Percentiles rank a stretch among this genome's conserved stretches.
Conservation (phyloP, 73 alveolate species). For the Blepharisma japonicum region DNA sequence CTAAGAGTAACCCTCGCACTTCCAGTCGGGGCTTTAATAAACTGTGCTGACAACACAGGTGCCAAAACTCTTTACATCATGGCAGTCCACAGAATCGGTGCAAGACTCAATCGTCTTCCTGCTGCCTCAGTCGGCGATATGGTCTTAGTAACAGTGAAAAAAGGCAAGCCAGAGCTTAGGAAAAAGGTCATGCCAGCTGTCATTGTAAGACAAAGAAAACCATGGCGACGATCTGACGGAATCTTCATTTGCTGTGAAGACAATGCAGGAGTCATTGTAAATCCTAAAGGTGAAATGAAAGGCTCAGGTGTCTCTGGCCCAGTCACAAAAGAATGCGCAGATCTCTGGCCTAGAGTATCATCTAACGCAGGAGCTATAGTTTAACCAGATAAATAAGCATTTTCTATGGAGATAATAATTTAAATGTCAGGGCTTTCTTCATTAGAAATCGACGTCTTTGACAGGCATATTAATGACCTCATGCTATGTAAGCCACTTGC, state of each 20-base stretch:
- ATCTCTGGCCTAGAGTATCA: conserved; percentile 94
- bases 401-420: no score
- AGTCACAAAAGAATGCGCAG: conserved; percentile 86
- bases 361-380: conserved; percentile 89
- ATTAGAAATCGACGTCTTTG: conserved; percentile 32
- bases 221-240: conserved; percentile 94
- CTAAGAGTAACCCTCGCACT: conserved; percentile 56
- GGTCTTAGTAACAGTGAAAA: conserved; percentile 87
- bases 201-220: conserved; percentile 91
- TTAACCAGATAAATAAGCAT: conserved; percentile 40
- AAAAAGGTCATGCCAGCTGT: conserved; percentile 94
- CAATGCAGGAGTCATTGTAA: conserved; percentile 95
- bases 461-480: conserved; percentile 42
- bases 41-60: conserved; percentile 87
- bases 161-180: conserved; percentile 96
- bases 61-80: conserved; percentile 83
- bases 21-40: conserved; percentile 81
- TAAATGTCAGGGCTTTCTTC: conserved; percentile 15
- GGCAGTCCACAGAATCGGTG: conserved; percentile 61
- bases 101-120: conserved; percentile 43
- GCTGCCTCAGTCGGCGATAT: conserved; percentile 91
- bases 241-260: conserved; percentile 90
- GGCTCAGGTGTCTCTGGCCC: conserved; percentile 95
- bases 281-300: conserved; percentile 96
- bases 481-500: conserved; percentile 58